phyloP scores from a whole-genome alignment of 2,329 filamentous ascomycete species.

The Colletotrichum melonis region DNA sequence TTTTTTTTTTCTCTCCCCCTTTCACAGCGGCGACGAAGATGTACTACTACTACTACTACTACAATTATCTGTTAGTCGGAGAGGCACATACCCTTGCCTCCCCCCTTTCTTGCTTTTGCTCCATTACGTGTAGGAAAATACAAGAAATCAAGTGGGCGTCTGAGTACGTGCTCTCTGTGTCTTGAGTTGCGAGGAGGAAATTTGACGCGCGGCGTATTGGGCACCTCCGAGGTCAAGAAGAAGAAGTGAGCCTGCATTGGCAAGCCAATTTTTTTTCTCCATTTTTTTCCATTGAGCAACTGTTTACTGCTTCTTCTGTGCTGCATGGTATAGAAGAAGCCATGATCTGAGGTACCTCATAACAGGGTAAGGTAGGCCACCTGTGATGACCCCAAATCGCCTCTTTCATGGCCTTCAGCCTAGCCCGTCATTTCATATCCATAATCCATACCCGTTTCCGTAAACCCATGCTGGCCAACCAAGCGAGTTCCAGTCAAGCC shows the following conservation, averaged over 20 bases:
- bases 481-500: constrained; percentile 11
- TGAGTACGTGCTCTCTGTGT: not conserved
- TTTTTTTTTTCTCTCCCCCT: not conserved
- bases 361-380: too few relatives aligned
- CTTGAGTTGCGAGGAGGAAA: not conserved
- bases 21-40: constrained; percentile 9
- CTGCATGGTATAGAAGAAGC: not conserved
- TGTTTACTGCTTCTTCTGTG: not conserved
- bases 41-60: constrained; percentile 9
- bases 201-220: not conserved
- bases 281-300: not conserved
- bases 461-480: not conserved
- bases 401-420: not conserved
- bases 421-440: not conserved
- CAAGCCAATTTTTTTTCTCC: too few relatives aligned
- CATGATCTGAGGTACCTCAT: too few relatives aligned
- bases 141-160: too few relatives aligned
- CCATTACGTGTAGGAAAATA: not conserved
- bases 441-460: not conserved
- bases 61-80: not conserved
- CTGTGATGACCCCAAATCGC: not conserved
- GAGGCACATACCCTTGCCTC: not conserved
- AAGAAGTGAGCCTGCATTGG: not conserved
- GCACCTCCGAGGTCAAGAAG: too few relatives aligned
- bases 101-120: not conserved